A percentile compares a stretch with the other conserved stretches of the same genome.
Conservation (phyloP, 306 rosid species). For the Malus orientalis region DNA sequence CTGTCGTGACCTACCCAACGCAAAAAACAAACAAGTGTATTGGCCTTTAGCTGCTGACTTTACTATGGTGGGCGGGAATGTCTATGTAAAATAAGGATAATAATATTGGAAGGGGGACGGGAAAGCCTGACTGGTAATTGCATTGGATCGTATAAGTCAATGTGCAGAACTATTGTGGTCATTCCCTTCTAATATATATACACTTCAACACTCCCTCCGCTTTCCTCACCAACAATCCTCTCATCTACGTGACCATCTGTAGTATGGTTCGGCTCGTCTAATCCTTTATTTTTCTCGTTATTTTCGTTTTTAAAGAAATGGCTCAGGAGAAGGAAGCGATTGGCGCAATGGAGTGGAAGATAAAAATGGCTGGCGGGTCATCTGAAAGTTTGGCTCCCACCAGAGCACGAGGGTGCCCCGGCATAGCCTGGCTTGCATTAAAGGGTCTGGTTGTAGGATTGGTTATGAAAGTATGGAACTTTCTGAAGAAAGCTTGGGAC, state of each 20-base stretch:
- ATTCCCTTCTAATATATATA: too few species aligned
- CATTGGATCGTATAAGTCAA: too few species aligned
- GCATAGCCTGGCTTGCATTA: constrained; percentile 15
- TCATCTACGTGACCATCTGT: neutral
- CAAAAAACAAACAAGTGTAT: too few species aligned
- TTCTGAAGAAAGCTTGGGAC: constrained; percentile 62
- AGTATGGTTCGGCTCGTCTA: neutral
- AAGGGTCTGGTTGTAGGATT: constrained; percentile 27
- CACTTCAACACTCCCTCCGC: neutral
- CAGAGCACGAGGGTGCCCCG: neutral
- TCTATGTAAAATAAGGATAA: too few species aligned
- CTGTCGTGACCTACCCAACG: too few species aligned
- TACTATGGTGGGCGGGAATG: too few species aligned
- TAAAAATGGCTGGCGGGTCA: constrained; percentile 36
- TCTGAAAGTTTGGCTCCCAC: constrained; percentile 18
- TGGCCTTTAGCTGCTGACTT: too few species aligned
- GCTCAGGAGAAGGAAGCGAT: constrained; percentile 20
- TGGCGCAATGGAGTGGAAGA: constrained; percentile 53
- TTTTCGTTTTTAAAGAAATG: neutral
- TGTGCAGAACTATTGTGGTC: too few species aligned
- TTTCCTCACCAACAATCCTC: constrained; percentile 5
- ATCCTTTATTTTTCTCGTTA: too few species aligned
- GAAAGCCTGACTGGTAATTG: too few species aligned
- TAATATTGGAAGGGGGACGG: too few species aligned
- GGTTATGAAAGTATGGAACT: constrained; percentile 31